Base-by-base conservation (phyloP, 495 filamentous ascomycete species). In the Penicillium dipodomyicola region DNA sequence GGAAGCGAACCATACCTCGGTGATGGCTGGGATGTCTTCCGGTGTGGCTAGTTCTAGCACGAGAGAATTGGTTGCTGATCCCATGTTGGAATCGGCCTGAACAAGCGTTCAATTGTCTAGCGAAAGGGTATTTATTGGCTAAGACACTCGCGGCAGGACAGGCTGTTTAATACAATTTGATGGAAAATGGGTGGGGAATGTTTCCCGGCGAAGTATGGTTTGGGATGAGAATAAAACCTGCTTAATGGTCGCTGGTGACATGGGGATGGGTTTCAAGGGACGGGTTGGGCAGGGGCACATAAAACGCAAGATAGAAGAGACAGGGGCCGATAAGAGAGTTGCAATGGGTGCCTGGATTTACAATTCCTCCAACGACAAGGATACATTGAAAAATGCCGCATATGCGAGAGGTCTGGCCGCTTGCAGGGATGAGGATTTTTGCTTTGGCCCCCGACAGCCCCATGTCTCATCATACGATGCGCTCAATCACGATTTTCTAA, bases 1-100 rank as follows among this genome's bases (percentile, higher is more conserved):
- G 47, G 59, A 59, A 15, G 57, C 58, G 32, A 64, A 72, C 67
- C 63, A 72, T 6, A 72, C 29, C 1, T 61, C 57, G 0, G 54
- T 61, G 0, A 68, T 44, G 33, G 63, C 57, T 3, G 57, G 55
- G 27, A 63, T 29, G 32, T 72, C 67, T 17, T 72, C 67, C 14
- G 59, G 10, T 1, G 68, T 67, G 1, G 49, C 61, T 15, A 30
- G 50, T 22, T 67, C 56, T 11, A 71, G 52, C 7, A 37, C 12
- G 3, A 69, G 46, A 10, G 56, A 11, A 46, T 19, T 25, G 2
- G 35, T 2, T 37, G 35, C 5, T n/a, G 35, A n/a, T n/a, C 2
- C 35, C 35, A 37, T 37, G 15, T 37, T 5, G 4, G 3, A 37
- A 37, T 37, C 8, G 5, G 35, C 2, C 1, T n/a, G 35, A 3